A percentile compares a stretch with the other conserved stretches of the same genome.
phyloP scores from a whole-genome alignment of 2,329 filamentous ascomycete genomes.

The Thielaviopsis punctulata region DNA sequence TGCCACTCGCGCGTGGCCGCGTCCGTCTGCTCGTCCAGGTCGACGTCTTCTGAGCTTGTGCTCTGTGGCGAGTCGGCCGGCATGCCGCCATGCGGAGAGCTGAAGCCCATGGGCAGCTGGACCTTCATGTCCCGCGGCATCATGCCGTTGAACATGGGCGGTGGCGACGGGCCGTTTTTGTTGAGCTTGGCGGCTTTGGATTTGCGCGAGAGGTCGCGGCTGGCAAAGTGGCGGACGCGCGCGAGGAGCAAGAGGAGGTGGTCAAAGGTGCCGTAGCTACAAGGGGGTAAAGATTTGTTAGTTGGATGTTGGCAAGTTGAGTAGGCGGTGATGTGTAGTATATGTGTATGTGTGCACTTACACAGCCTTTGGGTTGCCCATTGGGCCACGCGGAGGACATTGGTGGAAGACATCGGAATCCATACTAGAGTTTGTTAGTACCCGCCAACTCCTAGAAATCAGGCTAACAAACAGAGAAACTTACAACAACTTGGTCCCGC shows the following conservation, averaged over 20 bases:
- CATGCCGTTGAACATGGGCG: constrained; percentile 37
- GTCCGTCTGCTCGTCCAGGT: constrained; percentile 47
- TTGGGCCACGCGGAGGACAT: constrained; percentile 66
- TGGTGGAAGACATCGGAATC: constrained; percentile 69
- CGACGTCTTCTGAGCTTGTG: constrained; percentile 31
- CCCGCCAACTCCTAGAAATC: neutral
- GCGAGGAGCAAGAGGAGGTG: constrained; percentile 70
- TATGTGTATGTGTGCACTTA: constrained; percentile 22
- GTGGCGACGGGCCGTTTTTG: constrained; percentile 20
- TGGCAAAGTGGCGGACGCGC: constrained; percentile 61
- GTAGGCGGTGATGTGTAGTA: neutral
- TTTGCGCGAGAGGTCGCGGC: constrained; percentile 64
- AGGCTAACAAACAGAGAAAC: constrained; percentile 20
- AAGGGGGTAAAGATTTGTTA: constrained; percentile 15
- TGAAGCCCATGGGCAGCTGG: constrained; percentile 36
- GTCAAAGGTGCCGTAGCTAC: constrained; percentile 73
- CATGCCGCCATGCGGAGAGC: constrained; percentile 30
- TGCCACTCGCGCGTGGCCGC: constrained; percentile 67
- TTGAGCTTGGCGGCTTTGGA: constrained; percentile 34
- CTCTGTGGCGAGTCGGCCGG: constrained; percentile 26
- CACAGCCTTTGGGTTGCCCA: constrained; percentile 60
- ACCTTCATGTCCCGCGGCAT: constrained; percentile 35
- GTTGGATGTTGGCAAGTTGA: neutral
- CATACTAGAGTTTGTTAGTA: constrained; percentile 36
- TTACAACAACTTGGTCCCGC: constrained; percentile 72